Percentiles rank a stretch among this genome's conserved stretches.
These are phyloP conservation scores for Conoideocrella luteorostrata DNA, from an alignment of 2,329 filamentous ascomycete genomes.

Conservation along the genomic window DNA sequence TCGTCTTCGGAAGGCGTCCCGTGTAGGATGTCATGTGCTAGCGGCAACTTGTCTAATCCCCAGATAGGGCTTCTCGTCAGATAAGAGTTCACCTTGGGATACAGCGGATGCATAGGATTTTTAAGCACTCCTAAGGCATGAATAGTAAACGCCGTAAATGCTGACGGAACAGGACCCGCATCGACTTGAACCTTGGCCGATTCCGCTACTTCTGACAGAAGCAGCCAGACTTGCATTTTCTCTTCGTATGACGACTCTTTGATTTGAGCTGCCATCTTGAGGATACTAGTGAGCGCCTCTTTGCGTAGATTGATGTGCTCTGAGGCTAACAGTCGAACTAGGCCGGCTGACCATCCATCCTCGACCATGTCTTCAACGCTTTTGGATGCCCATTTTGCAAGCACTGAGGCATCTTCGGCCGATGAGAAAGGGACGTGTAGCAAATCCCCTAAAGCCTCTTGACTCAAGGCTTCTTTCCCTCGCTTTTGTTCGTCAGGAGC, in stretches of 20 bases:
- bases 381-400: slow-evolving; percentile 66
- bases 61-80: slow-evolving; percentile 72
- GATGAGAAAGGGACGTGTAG: slow-evolving; percentile 42
- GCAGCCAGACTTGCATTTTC: slow-evolving; percentile 69
- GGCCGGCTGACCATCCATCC: slow-evolving; percentile 62
- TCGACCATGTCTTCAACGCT: slow-evolving; percentile 73
- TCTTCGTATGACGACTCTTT: slow-evolving; percentile 68
- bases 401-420: slow-evolving; percentile 44
- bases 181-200: slow-evolving; percentile 55
- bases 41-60: slow-evolving; percentile 65
- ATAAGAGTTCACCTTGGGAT: slow-evolving; percentile 80
- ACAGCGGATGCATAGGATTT: slow-evolving; percentile 75
- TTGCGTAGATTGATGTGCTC: slow-evolving; percentile 67
- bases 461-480: slow-evolving; percentile 19
- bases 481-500: slow-evolving; percentile 1
- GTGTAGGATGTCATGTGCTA: slow-evolving; percentile 57
- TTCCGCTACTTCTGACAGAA: slow-evolving; percentile 74
- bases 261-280: slow-evolving; percentile 57
- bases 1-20: slow-evolving; percentile 67
- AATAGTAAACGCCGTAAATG: slow-evolving; percentile 69
- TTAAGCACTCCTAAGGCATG: slow-evolving; percentile 63
- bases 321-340: slow-evolving; percentile 73
- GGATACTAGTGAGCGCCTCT: slow-evolving; percentile 65
- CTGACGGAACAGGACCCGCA: slow-evolving; percentile 58
- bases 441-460: slow-evolving; percentile 42